phyloP scores from a whole-genome alignment of 768 basidiomycete species.

The Termitomyces sp. region DNA sequence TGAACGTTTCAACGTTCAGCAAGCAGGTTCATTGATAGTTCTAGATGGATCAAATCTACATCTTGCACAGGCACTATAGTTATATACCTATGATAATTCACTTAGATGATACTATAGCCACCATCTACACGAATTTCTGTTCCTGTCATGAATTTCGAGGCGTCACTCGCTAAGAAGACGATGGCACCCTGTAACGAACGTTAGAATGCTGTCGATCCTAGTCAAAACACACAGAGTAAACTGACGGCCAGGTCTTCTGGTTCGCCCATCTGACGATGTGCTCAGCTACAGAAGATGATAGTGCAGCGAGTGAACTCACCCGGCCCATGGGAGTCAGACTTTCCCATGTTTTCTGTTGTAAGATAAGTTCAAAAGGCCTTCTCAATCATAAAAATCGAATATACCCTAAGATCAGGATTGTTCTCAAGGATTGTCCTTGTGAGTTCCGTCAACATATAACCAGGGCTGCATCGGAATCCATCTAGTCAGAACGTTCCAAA shows the following conservation, averaged over 20 bases:
- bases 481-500: not conserved
- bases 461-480: conserved; percentile 48
- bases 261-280: conserved; percentile 65
- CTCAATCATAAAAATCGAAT: conserved; percentile 4
- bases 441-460: conserved; percentile 92
- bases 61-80: not conserved
- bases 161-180: conserved; percentile 87
- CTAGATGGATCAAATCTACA: not conserved
- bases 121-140: conserved; percentile 84
- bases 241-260: conserved; percentile 85
- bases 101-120: conserved; percentile 56
- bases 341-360: conserved; percentile 75
- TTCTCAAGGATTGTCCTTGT: conserved; percentile 78
- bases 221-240: conserved; percentile 5
- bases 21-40: not conserved
- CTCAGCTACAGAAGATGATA: conserved; percentile 3
- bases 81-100: not conserved
- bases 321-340: conserved; percentile 81
- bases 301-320: conserved; percentile 32
- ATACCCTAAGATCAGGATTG: conserved; percentile 70
- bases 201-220: not conserved
- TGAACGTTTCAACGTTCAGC: too few species aligned
- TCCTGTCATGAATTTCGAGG: conserved; percentile 87
- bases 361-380: not conserved
- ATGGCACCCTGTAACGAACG: conserved; percentile 61